Conservation (phyloP, 2,329 filamentous ascomycete genomes). For the Phyllosticta citribraziliensis region DNA sequence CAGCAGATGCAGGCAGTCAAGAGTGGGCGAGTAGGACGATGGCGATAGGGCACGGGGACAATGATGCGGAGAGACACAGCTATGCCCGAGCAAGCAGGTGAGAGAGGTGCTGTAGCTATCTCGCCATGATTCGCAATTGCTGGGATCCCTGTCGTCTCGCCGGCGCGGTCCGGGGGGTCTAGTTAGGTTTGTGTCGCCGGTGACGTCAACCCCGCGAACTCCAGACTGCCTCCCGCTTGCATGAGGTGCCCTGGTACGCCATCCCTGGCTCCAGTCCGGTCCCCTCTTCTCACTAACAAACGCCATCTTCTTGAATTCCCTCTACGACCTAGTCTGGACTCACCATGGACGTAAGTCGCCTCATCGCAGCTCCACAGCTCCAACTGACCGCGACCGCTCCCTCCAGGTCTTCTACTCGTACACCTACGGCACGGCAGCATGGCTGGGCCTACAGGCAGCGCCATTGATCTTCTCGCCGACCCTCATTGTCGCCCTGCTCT, state of each 20-base stretch:
- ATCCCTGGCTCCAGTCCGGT: not conserved
- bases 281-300: not conserved
- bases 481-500: constrained; percentile 50
- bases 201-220: not conserved
- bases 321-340: not conserved
- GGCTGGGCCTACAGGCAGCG: constrained; percentile 35
- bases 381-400: not conserved
- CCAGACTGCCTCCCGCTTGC: not conserved
- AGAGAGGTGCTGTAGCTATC: not conserved
- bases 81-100: no score
- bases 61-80: not conserved
- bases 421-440: constrained; percentile 34
- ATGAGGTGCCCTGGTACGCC: no score
- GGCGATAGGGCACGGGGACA: not conserved
- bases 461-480: constrained; percentile 51
- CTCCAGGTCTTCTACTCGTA: constrained; percentile 34
- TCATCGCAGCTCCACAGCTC: not conserved
- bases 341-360: constrained; percentile 5
- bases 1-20: not conserved
- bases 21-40: not conserved
- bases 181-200: no score
- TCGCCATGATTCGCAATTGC: not conserved
- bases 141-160: no score
- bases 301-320: not conserved
- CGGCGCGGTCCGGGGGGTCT: no score